phyloP scores from a whole-genome alignment of 192 early-diverging fungal genomes.

The Coemansia sp. region DNA sequence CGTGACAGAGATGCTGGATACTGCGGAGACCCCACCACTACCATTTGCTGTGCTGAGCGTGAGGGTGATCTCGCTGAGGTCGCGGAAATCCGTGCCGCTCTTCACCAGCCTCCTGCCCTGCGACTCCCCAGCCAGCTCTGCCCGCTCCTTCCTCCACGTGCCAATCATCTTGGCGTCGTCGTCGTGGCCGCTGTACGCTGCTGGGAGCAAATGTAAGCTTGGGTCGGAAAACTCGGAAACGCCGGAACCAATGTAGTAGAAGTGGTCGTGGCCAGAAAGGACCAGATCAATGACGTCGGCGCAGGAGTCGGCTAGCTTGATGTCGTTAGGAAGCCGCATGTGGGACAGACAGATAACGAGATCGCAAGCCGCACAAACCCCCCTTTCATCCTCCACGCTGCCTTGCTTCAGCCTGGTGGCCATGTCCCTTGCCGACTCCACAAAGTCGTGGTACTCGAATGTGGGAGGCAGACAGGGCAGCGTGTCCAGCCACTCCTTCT shows the following conservation, averaged over 20 bases:
- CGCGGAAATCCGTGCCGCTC: conserved; percentile 70
- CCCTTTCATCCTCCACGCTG: not conserved
- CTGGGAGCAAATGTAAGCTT: conserved; percentile 2
- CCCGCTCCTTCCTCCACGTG: conserved; percentile 49
- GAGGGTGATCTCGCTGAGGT: conserved; percentile 57
- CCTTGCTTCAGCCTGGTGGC: conserved; percentile 28
- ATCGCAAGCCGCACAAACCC: conserved; percentile 55
- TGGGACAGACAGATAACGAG: conserved; percentile 72
- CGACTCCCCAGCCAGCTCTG: conserved; percentile 7
- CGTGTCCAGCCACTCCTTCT: conserved; percentile 71
- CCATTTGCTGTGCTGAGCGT: conserved; percentile 16
- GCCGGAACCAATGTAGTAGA: conserved; percentile 62
- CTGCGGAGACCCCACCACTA: not conserved
- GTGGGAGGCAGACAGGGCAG: conserved; percentile 62
- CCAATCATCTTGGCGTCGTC: conserved; percentile 42
- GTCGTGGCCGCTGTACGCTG: conserved; percentile 10
- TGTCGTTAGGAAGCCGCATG: conserved; percentile 70
- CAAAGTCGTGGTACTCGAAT: conserved; percentile 61
- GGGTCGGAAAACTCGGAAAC: conserved; percentile 35
- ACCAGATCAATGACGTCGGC: conserved; percentile 63
- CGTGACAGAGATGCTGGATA: conserved; percentile 35
- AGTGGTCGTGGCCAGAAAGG: conserved; percentile 73
- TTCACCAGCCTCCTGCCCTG: conserved; percentile 59
- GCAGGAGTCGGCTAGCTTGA: conserved; percentile 56
- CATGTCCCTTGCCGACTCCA: conserved; percentile 51